A percentile compares a stretch with the other conserved stretches of the same genome.
These are phyloP conservation scores for Escovopsis weberi DNA, from an alignment of 2,329 filamentous ascomycete species.

Conservation along the genomic window DNA sequence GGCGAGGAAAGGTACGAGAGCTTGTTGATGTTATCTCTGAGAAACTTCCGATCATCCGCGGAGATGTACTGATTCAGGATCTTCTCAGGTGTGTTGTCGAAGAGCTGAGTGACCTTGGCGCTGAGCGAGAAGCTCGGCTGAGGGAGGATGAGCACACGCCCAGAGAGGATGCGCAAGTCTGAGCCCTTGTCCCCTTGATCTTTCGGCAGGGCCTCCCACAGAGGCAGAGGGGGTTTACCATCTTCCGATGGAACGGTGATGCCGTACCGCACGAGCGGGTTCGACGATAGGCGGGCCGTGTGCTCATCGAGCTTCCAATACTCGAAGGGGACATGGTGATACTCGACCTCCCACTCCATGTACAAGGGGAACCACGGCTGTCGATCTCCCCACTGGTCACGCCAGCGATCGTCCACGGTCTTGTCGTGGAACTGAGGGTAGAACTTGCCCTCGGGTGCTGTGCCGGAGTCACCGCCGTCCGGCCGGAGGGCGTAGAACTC, in stretches of 20 bases:
- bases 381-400: conserved; percentile 18
- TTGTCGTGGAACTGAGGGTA: conserved; percentile 7
- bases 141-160: conserved; percentile 24
- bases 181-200: background rate
- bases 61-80: conserved; percentile 8
- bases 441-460: background rate
- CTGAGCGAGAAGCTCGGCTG: conserved; percentile 22
- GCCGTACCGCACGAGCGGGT: conserved; percentile 3
- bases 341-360: conserved; percentile 29
- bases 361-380: conserved; percentile 29
- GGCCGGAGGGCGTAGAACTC: conserved; percentile 3
- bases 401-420: conserved; percentile 4
- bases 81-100: conserved; percentile 12
- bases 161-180: conserved; percentile 17
- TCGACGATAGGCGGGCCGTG: conserved; percentile 5
- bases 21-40: conserved; percentile 3
- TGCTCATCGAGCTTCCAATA: conserved; percentile 18
- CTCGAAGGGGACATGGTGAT: conserved; percentile 22
- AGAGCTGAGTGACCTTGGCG: conserved; percentile 19
- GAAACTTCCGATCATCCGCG: conserved; percentile 2
- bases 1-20: conserved; percentile 15
- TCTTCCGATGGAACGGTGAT: conserved; percentile 1
- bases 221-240: background rate
- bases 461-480: background rate
- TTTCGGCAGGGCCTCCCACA: conserved; percentile 1